Percentiles rank a stretch among this genome's conserved stretches.
Evolutionary conservation across 192 early-diverging fungal species (phyloP).

Genomic region (Allomyces arbusculus): DNA sequence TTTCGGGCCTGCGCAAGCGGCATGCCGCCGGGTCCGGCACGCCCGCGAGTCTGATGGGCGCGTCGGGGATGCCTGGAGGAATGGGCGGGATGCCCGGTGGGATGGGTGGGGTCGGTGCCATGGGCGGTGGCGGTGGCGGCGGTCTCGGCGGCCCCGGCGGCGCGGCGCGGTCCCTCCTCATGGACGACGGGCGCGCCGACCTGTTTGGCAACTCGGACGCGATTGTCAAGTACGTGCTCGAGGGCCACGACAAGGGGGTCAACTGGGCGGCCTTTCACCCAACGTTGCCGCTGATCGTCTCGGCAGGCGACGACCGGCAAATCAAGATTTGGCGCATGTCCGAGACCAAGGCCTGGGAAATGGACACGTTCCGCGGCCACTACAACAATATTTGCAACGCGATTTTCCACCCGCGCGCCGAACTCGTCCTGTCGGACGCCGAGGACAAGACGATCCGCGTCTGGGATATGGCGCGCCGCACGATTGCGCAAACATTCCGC

Average conservation of each 20-base stretch:
- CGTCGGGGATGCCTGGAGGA: not conserved
- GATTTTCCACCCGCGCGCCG: slow-evolving; percentile 90
- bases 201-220: slow-evolving; percentile 92
- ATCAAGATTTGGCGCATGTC: slow-evolving; percentile 95
- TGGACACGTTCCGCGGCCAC: slow-evolving; percentile 97
- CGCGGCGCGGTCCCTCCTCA: slow-evolving; percentile 8
- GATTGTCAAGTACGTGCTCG: slow-evolving; percentile 92
- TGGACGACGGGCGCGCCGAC: slow-evolving; percentile 54
- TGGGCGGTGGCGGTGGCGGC: not conserved
- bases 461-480: slow-evolving; percentile 94
- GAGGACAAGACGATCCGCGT: slow-evolving; percentile 97
- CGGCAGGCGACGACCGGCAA: slow-evolving; percentile 89
- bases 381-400: slow-evolving; percentile 90
- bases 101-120: not conserved
- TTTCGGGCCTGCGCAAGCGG: slow-evolving; percentile 49
- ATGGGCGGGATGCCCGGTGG: not conserved
- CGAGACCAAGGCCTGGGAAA: slow-evolving; percentile 95
- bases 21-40: not conserved
- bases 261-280: slow-evolving; percentile 99
- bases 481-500: slow-evolving; percentile 83
- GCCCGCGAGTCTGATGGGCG: not conserved
- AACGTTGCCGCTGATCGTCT: slow-evolving; percentile 85
- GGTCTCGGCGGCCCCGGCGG: slow-evolving; percentile 5
- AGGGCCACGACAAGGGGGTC: slow-evolving; percentile 90
- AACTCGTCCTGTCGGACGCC: slow-evolving; percentile 77